Evolutionary conservation across 2,329 filamentous ascomycete genomes (phyloP).

Genomic region (Neophaeococcomyces aloes): DNA sequence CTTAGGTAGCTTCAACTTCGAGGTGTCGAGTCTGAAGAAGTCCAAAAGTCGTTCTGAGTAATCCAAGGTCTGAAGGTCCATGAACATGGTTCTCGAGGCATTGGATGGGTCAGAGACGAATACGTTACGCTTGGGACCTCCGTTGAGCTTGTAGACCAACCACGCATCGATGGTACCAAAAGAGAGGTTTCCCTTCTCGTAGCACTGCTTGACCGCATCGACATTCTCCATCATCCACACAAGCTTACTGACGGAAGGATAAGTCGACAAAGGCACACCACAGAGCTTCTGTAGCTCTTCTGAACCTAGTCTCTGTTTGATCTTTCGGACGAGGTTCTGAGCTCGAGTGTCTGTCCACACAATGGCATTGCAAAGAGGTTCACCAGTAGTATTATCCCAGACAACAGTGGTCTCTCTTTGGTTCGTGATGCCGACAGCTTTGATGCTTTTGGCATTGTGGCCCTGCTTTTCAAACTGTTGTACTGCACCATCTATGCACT

Average conservation of each 20-base stretch:
- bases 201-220: constrained; percentile 58
- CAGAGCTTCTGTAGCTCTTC: constrained; percentile 61
- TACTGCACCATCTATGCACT: constrained; percentile 68
- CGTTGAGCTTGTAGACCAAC: constrained; percentile 74
- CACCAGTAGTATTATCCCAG: constrained; percentile 71
- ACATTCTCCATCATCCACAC: constrained; percentile 70
- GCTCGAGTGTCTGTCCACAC: constrained; percentile 87
- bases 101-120: constrained; percentile 82
- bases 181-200: constrained; percentile 63
- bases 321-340: constrained; percentile 61
- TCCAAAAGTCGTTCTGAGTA: constrained; percentile 68
- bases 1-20: constrained; percentile 65
- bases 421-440: constrained; percentile 73
- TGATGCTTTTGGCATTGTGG: constrained; percentile 57
- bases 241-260: constrained; percentile 76
- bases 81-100: constrained; percentile 86
- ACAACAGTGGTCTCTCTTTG: constrained; percentile 81
- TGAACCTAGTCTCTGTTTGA: constrained; percentile 57
- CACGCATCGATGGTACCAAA: constrained; percentile 86
- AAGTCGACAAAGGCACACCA: constrained; percentile 76
- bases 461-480: constrained; percentile 61
- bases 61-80: constrained; percentile 69
- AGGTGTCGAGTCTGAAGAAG: constrained; percentile 67
- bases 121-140: constrained; percentile 54
- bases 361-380: constrained; percentile 73